Conservation (phyloP, 2,329 filamentous ascomycete species). For the Colletotrichum caudatum region DNA sequence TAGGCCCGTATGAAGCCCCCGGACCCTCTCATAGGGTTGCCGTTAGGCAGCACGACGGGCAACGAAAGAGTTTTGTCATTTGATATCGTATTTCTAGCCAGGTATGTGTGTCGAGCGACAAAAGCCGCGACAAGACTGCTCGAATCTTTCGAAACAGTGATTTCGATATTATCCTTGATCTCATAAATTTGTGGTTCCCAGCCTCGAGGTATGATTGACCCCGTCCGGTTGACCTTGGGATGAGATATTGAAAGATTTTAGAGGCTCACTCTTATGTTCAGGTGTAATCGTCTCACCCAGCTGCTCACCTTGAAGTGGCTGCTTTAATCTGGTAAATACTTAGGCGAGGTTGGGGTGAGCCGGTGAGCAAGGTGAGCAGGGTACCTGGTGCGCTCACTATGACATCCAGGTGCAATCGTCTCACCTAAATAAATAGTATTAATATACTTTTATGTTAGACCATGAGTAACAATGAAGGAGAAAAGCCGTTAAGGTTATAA, state of each 20-base stretch:
- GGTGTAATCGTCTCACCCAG: no score
- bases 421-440: no score
- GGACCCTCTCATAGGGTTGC: constrained; percentile 59
- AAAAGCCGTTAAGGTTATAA: no score
- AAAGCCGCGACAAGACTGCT: constrained; percentile 16
- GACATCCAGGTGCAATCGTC: no score
- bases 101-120: constrained; percentile 2
- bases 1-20: constrained; percentile 68
- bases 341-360: no score
- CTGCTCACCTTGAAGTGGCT: no score
- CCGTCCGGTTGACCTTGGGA: not conserved
- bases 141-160: not conserved
- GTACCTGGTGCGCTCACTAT: no score
- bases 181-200: not conserved
- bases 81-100: fast-evolving
- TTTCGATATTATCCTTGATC: not conserved
- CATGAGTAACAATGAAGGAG: no score
- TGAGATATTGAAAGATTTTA: not conserved
- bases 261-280: no score
- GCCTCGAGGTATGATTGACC: not conserved
- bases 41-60: constrained; percentile 65
- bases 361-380: no score
- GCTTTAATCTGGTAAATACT: no score
- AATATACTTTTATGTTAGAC: no score
- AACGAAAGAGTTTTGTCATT: constrained; percentile 48